phyloP scores from a whole-genome alignment of 2,329 filamentous ascomycete genomes.

The Alternaria triticimaculans region DNA sequence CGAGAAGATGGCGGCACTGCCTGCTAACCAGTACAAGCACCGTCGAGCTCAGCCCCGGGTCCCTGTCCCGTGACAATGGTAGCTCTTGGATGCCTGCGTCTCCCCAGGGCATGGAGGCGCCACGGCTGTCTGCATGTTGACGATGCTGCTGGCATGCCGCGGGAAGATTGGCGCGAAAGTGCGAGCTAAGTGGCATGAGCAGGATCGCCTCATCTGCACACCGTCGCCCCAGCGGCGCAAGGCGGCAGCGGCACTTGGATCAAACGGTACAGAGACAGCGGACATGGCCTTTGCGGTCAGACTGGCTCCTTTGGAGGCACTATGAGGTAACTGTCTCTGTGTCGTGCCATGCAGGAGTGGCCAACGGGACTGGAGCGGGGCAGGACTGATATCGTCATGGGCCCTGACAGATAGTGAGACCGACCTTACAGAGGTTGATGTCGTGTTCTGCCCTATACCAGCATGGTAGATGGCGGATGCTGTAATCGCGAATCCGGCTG shows the following conservation, averaged over 20 bases:
- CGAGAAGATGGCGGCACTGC: constrained; percentile 31
- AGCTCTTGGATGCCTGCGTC: constrained; percentile 11
- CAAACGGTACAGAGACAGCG: neutral
- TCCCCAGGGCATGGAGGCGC: constrained; percentile 14
- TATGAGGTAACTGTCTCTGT: constrained; percentile 1
- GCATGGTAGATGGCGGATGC: constrained; percentile 17
- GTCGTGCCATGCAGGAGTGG: constrained; percentile 4
- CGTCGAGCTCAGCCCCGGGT: constrained; percentile 5
- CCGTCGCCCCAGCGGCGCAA: constrained; percentile 5
- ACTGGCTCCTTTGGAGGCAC: neutral
- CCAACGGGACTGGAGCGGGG: constrained; percentile 9
- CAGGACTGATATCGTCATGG: constrained; percentile 20
- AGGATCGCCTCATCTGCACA: constrained; percentile 2
- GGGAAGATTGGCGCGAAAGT: constrained; percentile 16
- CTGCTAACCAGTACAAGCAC: constrained; percentile 19
- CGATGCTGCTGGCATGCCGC: constrained; percentile 13
- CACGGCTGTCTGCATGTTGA: constrained; percentile 12
- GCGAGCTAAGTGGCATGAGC: constrained; percentile 12
- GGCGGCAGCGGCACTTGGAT: constrained; percentile 7
- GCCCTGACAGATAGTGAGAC: constrained; percentile 8
- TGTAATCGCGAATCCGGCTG: constrained; percentile 14
- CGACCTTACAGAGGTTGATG: constrained; percentile 20
- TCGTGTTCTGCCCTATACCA: constrained; percentile 19
- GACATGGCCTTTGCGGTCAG: neutral
- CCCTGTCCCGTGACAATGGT: constrained; percentile 22